Conservation (phyloP, 257 asterid genomes). For the Plantago elongata region DNA sequence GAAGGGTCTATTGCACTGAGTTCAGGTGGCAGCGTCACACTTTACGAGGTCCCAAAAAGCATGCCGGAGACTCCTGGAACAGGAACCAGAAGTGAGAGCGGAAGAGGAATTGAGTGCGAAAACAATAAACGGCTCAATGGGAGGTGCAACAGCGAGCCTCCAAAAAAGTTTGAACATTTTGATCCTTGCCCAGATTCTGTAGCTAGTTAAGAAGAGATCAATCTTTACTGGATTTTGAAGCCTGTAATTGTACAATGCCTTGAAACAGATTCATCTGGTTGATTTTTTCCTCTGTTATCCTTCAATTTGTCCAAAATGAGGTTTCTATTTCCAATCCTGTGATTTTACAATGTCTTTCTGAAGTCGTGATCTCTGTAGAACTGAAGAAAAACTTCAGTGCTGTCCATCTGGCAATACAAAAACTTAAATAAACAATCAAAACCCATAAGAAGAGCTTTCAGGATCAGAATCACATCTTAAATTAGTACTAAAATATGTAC, state of each 20-base stretch:
- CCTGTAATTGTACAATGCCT: constrained; percentile 10
- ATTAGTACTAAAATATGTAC: too few relatives aligned
- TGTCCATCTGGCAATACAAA: too few relatives aligned
- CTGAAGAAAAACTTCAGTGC: too few relatives aligned
- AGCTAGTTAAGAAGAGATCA: constrained; percentile 29
- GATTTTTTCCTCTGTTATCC: constrained; percentile 12
- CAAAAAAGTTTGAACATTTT: constrained; percentile 47
- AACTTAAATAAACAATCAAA: too few relatives aligned
- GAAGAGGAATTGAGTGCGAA: constrained; percentile 25
- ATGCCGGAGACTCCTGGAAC: constrained; percentile 13
- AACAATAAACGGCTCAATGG: constrained; percentile 28
- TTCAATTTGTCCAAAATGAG: neutral
- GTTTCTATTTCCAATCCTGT: too few relatives aligned
- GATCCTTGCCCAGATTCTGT: constrained; percentile 32
- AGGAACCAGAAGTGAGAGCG: constrained; percentile 28
- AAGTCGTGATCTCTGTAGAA: too few relatives aligned
- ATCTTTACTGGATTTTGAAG: constrained; percentile 16
- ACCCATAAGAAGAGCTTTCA: too few relatives aligned
- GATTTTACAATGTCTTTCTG: too few relatives aligned
- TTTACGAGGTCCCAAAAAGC: constrained; percentile 54
- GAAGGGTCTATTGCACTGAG: constrained; percentile 32
- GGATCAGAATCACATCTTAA: too few relatives aligned
- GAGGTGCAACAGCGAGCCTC: constrained; percentile 71
- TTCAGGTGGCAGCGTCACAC: constrained; percentile 55
- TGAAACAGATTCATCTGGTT: constrained; percentile 16